phyloP scores from a whole-genome alignment of 306 rosid species.

The Urtica urens region DNA sequence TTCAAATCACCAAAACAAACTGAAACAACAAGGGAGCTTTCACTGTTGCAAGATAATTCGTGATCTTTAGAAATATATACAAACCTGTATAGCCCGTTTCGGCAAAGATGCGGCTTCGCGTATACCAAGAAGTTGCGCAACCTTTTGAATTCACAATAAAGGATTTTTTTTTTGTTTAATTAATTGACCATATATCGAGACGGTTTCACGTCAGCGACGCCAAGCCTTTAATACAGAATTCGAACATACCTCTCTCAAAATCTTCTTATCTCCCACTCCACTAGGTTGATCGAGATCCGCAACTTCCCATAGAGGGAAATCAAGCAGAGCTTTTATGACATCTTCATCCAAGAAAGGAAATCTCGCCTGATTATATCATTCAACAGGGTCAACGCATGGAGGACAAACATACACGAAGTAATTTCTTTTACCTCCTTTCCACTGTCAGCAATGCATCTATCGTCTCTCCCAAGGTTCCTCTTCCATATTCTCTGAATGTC shows the following conservation, averaged over 20 bases:
- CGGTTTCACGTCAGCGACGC: too few relatives aligned
- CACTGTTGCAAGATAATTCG: neutral
- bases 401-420: neutral
- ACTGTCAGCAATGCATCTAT: conserved; percentile 83
- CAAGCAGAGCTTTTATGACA: conserved; percentile 54
- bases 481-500: conserved; percentile 98
- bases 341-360: conserved; percentile 98
- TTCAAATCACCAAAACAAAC: neutral
- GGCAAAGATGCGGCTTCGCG: conserved; percentile 81
- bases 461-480: conserved; percentile 97
- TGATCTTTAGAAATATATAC: neutral
- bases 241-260: conserved; percentile 66
- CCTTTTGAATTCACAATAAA: conserved; percentile 34
- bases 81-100: conserved; percentile 94
- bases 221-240: neutral
- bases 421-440: conserved; percentile 79
- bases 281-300: conserved; percentile 82
- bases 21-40: neutral
- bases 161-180: neutral
- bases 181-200: neutral
- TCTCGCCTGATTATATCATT: conserved; percentile 55
- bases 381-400: conserved; percentile 8
- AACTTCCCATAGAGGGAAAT: conserved; percentile 78
- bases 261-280: conserved; percentile 83
- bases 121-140: conserved; percentile 77